Evolutionary conservation across 192 early-diverging fungal species (phyloP), one percentile per base, ranked within the genome.

Genomic region (Gamsiella multidivaricata): DNA sequence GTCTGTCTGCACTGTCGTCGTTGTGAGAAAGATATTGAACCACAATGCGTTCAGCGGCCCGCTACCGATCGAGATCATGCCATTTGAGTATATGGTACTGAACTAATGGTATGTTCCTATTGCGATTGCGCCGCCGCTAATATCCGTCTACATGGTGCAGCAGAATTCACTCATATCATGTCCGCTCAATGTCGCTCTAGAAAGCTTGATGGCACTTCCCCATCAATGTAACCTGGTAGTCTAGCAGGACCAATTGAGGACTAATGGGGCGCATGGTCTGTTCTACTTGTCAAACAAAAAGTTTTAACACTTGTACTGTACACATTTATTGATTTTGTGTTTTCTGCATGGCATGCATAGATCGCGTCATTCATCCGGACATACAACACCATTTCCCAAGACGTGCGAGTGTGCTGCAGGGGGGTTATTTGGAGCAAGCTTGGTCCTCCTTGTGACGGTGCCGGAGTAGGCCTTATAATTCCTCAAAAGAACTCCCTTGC

Each of bases 181-280:
- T n/a, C 70, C 70, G 0, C 25, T 51, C 11, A 75, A 61, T 45
- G 56, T 41, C 12, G 61, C 73, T 0, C 43, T 62, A 17, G 73
- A 68, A 25, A 62, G 41, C 1, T 36, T 51, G 2, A 61, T 39
- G 18, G 62, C 73, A 1, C 34, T 76, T 33, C 65, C 73, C 3
- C 68, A 76, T 51, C 73, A 61, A 31, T 75, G 72, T 25, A 74
- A 73, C 23, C 54, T 73, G 14, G 70, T n/a, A n/a, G n/a, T n/a
- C n/a, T n/a, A n/a, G n/a, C n/a, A n/a, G n/a, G n/a, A n/a, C n/a
- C n/a, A n/a, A n/a, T n/a, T n/a, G n/a, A n/a, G n/a, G n/a, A n/a
- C n/a, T n/a, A n/a, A n/a, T n/a, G n/a, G n/a, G n/a, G n/a, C n/a
- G n/a, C n/a, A n/a, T n/a, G n/a, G n/a, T n/a, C n/a, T n/a, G n/a